Evolutionary conservation across 176 grass and related monocot genomes (phyloP).

Genomic region (Typha latifolia): DNA sequence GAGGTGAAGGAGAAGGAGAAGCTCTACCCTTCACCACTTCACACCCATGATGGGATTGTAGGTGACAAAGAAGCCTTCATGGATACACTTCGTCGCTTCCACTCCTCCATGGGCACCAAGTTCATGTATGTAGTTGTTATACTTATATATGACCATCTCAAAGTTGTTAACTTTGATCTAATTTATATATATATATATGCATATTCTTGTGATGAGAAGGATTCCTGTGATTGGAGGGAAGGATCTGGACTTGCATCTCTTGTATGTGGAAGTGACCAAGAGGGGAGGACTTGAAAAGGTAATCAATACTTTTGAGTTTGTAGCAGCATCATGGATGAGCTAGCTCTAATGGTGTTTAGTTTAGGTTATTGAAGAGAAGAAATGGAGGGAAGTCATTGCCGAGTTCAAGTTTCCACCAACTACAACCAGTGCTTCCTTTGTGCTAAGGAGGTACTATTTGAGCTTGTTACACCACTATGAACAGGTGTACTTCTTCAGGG

Average conservation of each 20-base stretch:
- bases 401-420: constrained; percentile 40
- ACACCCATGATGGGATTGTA: constrained; percentile 25
- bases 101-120: constrained; percentile 39
- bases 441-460: constrained; percentile 50
- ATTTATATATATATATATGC: background rate
- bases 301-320: background rate
- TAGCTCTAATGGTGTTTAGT: background rate
- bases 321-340: background rate
- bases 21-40: constrained; percentile 29
- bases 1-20: constrained; percentile 12
- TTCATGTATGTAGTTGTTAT: constrained; percentile 27
- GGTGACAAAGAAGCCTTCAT: constrained; percentile 27
- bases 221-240: constrained; percentile 61
- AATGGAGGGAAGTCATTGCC: constrained; percentile 44
- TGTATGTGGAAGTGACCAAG: constrained; percentile 46
- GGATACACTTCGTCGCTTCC: constrained; percentile 37
- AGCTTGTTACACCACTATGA: constrained; percentile 47
- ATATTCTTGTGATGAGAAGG: constrained; percentile 15
- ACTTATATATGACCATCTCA: background rate
- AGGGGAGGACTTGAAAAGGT: constrained; percentile 52
- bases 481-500: constrained; percentile 46
- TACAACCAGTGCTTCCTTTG: constrained; percentile 48
- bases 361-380: constrained; percentile 46
- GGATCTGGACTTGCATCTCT: constrained; percentile 40
- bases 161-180: background rate